Conservation (phyloP, 2,329 filamentous ascomycete species). For the Apiospora hydei region DNA sequence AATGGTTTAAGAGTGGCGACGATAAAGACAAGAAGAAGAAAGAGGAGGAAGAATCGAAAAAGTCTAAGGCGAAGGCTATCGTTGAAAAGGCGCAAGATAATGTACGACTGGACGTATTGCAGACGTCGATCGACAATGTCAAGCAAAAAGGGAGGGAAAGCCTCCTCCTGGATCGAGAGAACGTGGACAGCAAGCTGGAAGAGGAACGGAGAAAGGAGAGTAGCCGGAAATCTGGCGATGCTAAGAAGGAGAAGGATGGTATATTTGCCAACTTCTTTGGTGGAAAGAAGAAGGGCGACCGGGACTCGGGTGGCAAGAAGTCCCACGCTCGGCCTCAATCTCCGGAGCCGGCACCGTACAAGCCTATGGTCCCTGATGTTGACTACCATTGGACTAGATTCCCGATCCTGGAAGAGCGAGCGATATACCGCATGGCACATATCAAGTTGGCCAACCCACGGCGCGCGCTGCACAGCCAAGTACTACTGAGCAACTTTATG, state of each 20-base stretch:
- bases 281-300: slow-evolving; percentile 85
- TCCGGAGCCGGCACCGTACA: slow-evolving; percentile 77
- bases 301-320: slow-evolving; percentile 78
- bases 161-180: slow-evolving; percentile 81
- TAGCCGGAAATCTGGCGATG: slow-evolving; percentile 73
- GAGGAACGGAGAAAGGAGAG: slow-evolving; percentile 86
- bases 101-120: slow-evolving; percentile 83
- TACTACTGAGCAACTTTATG: slow-evolving; percentile 98
- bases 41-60: slow-evolving; percentile 67
- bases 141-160: slow-evolving; percentile 78
- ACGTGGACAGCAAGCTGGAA: slow-evolving; percentile 72
- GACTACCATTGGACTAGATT: slow-evolving; percentile 98
- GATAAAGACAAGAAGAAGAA: slow-evolving; percentile 77
- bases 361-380: slow-evolving; percentile 81
- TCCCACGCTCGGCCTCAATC: slow-evolving; percentile 75
- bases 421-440: slow-evolving; percentile 98
- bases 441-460: slow-evolving; percentile 98
- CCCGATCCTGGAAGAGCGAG: slow-evolving; percentile 91
- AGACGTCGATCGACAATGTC: slow-evolving; percentile 81
- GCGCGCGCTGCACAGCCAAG: slow-evolving; percentile 89
- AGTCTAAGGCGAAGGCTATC: slow-evolving; percentile 67
- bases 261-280: slow-evolving; percentile 96
- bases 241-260: slow-evolving; percentile 91
- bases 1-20: slow-evolving; percentile 78
- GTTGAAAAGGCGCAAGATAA: slow-evolving; percentile 74